These are phyloP conservation scores for Malus hybrid DNA, from an alignment of 331 rosid genomes.

Conservation along the genomic window DNA sequence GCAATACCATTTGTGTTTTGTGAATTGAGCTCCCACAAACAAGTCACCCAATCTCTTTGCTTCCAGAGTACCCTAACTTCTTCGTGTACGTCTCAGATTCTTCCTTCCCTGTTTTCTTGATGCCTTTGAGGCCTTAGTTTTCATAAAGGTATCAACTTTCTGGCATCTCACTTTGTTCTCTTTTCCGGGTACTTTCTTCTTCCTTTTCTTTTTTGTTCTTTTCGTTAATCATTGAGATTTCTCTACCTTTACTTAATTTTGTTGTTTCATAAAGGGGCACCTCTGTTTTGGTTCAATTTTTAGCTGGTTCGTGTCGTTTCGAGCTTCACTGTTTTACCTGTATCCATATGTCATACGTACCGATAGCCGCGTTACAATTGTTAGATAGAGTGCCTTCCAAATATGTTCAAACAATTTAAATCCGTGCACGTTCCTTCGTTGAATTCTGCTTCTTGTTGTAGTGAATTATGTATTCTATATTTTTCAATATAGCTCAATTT, in stretches of 20 bases:
- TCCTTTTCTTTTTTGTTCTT: neutral
- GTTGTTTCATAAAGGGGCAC: neutral
- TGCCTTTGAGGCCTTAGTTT: slow-evolving; percentile 17
- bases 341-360: too few species aligned
- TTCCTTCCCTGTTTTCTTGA: slow-evolving; percentile 10
- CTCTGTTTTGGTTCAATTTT: slow-evolving; percentile 5
- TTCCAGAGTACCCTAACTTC: slow-evolving; percentile 51
- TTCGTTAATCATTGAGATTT: slow-evolving; percentile 3
- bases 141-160: slow-evolving; percentile 37
- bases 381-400: too few species aligned
- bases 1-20: slow-evolving; percentile 25
- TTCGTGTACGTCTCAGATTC: slow-evolving; percentile 46
- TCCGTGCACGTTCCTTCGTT: too few species aligned
- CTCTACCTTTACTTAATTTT: neutral
- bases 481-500: neutral
- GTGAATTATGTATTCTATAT: too few species aligned
- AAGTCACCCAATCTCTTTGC: slow-evolving; percentile 65
- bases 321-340: too few species aligned
- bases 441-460: too few species aligned
- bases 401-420: too few species aligned
- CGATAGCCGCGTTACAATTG: neutral
- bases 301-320: too few species aligned
- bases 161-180: slow-evolving; percentile 5
- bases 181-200: slow-evolving; percentile 34
- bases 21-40: slow-evolving; percentile 24